Evolutionary conservation across 2,329 filamentous ascomycete genomes (phyloP), one percentile per base, ranked within the genome.

Genomic region (Hypoxylon sp.): DNA sequence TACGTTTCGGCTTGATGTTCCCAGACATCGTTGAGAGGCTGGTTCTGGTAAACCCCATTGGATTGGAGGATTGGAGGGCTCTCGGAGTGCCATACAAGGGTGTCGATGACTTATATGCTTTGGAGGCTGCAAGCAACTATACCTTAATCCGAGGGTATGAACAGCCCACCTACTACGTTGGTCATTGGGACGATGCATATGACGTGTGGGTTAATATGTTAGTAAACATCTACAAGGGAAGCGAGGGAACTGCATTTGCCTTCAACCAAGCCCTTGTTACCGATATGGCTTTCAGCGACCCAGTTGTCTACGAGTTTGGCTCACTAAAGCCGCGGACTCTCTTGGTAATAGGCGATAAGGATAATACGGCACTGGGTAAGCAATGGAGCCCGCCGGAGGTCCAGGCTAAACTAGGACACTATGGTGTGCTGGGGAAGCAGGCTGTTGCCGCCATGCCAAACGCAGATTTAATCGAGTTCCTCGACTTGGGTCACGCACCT

Each of bases 121-220:
- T 76, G 7, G 84, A 86, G 70, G 70, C 75, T 3, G 75, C 77
- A 1, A 82, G 79, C 45, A 84, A 75, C 32, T 85, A 83, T 72
- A 70, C 73, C 2, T 80, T 80, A 13, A 84, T 86, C 74, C 79
- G 77, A 43, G 77, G 70, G 25, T 86, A 86, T 73, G 79, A 86
- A 76, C 80, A 84, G 68, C 70, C 75, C 4, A 81, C 83, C 14
- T 86, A 86, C 75, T 86, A 86, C 72, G 79, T 81, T 2, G 80
- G 80, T 43, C 77, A 80, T 19, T 87, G 86, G 86, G 75, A 80
- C 43, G 72, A 78, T 1, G 77, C 78, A 9, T 88, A 87, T 75
- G 85, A 87, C 67, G 76, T 81, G 11, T 87, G 85, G 85, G 85
- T 86, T 53, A 80, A 82, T 46, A 87, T 88, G 86, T 80, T 86